Evolutionary conservation across 1,284 basidiomycete genomes (phyloP).

Genomic region (Ustilago vetiveriae): DNA sequence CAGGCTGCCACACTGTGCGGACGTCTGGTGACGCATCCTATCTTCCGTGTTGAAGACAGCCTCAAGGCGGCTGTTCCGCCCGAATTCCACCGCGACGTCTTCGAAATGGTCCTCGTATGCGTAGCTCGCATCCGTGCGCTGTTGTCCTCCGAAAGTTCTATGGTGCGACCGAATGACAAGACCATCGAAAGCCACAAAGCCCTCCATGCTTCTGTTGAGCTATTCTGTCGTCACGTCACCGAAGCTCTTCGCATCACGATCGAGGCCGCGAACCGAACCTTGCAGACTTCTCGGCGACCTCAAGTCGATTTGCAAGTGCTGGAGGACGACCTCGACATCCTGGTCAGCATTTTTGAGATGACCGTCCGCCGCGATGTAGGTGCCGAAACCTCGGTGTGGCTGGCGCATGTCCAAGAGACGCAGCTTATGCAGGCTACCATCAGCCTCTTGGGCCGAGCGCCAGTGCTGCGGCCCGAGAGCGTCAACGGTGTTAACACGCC

Average conservation of each 20-base stretch:
- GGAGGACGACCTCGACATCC: slow-evolving; percentile 80
- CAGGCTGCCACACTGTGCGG: slow-evolving; percentile 74
- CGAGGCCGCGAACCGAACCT: slow-evolving; percentile 69
- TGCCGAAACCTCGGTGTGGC: slow-evolving; percentile 79
- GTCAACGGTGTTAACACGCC: slow-evolving; percentile 8
- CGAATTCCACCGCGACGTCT: slow-evolving; percentile 75
- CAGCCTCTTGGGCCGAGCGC: slow-evolving; percentile 76
- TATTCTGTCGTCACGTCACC: slow-evolving; percentile 76
- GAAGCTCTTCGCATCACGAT: slow-evolving; percentile 75
- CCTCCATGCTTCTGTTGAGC: slow-evolving; percentile 82
- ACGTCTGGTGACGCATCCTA: slow-evolving; percentile 76
- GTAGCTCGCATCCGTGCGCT: slow-evolving; percentile 29
- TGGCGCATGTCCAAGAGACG: slow-evolving; percentile 81
- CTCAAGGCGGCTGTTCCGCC: slow-evolving; percentile 76
- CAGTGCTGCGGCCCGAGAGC: slow-evolving; percentile 34
- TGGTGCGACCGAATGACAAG: slow-evolving; percentile 27
- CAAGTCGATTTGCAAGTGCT: slow-evolving; percentile 71
- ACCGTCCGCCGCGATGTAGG: slow-evolving; percentile 74
- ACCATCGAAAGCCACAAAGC: slow-evolving; percentile 67
- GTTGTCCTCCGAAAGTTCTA: slow-evolving; percentile 9
- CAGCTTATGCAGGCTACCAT: slow-evolving; percentile 81
- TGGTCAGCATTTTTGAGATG: slow-evolving; percentile 83
- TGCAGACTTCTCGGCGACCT: slow-evolving; percentile 71
- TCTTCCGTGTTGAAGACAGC: slow-evolving; percentile 79
- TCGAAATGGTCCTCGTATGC: slow-evolving; percentile 48